Base-by-base conservation (phyloP, 2,329 filamentous ascomycete species). In the Verticillium zaregamsianum region DNA sequence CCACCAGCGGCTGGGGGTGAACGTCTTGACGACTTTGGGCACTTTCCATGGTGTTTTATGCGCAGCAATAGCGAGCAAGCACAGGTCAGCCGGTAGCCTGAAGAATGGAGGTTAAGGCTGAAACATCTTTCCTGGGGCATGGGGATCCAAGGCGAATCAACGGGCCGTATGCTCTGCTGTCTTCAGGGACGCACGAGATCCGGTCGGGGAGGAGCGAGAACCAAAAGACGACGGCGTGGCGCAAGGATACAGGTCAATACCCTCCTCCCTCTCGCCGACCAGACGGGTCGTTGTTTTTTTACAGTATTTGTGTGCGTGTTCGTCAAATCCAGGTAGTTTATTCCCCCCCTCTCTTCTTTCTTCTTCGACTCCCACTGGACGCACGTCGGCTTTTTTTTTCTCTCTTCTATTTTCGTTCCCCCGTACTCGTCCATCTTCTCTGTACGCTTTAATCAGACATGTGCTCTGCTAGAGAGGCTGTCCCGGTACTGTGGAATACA, bases 371-470 rank as follows among this genome's bases (percentile, higher is more conserved):
- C 45, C 45, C 45, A 52, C 45, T 52, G 45, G 45, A 52, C 45
- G 45, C 45, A 52, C 45, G 45, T 52, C 45, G 45, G 45, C 20
- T 52, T 33, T 57, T 33, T 57, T 20, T 57, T 39, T 57, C 55
- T 57, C 33, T 39, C 32, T 12, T 49, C 39, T 58, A 45, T 52
- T 52, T 49, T 28, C 45, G n/a, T 20, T 52, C 45, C 45, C 45
- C 20, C 45, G 40, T 23, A 52, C 45, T 37, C 55, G 31, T 25
- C 65, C 66, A 70, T 69, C 66, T 71, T 74, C 72, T 74, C 71
- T 66, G 71, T 69, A 76, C 67, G 69, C 69, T 74, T 76, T 74
- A 76, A 76, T 76, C 69, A 70, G 68, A 71, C 66, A 69, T 58
- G 57, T 58, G 57, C 57, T 58, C 31, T 37, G 55, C 17, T 57